phyloP scores from a whole-genome alignment of 345 rosid species.

The Eucalyptus virginea region DNA sequence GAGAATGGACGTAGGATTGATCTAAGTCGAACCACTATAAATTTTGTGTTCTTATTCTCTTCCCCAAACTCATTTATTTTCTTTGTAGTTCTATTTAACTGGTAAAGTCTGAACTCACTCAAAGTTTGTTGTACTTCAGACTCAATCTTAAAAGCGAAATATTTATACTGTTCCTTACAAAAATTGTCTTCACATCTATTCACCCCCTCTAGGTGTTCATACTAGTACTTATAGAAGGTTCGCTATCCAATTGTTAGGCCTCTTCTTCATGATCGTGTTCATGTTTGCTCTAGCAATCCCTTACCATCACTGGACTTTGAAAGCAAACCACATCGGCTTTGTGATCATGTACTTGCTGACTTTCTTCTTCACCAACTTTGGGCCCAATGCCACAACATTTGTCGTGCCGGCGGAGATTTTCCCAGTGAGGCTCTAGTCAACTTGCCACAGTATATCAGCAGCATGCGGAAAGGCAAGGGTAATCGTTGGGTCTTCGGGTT shows the following conservation, averaged over 20 bases:
- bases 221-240: no score
- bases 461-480: constrained; percentile 43
- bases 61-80: no score
- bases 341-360: constrained; percentile 33
- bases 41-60: accelerated
- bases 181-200: no score
- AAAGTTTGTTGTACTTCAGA: no score
- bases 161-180: no score
- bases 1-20: no score
- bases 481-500: constrained; percentile 40
- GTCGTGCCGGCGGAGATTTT: constrained; percentile 45
- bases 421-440: constrained; percentile 36
- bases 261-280: constrained; percentile 53
- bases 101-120: no score
- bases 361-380: constrained; percentile 49
- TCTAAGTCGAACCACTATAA: no score
- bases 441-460: constrained; percentile 45
- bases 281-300: constrained; percentile 62
- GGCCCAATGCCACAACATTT: constrained; percentile 54
- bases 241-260: constrained; percentile 32
- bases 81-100: no score
- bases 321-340: constrained; percentile 32
- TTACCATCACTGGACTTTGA: constrained; percentile 37
- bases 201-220: no score
- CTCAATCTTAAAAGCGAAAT: no score